Evolutionary conservation across 2,329 filamentous ascomycete species (phyloP).

Genomic region (Pseudohalonectria lignicola): DNA sequence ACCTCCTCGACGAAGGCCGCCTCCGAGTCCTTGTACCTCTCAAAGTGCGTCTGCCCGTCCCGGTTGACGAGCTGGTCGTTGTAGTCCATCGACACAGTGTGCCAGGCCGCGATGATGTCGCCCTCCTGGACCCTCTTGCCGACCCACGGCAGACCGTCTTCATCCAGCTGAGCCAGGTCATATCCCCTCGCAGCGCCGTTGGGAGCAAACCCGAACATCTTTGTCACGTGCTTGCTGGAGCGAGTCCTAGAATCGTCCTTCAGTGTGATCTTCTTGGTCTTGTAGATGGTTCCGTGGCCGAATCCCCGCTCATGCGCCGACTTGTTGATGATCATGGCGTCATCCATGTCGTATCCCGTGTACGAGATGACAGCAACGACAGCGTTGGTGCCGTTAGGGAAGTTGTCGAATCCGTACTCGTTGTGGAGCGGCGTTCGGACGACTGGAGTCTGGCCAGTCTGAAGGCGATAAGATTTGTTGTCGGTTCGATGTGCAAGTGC

Average conservation of each 20-base stretch:
- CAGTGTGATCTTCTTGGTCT: slow-evolving; percentile 84
- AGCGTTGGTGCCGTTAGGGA: slow-evolving; percentile 91
- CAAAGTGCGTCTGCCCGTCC: slow-evolving; percentile 74
- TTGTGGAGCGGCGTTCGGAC: slow-evolving; percentile 90
- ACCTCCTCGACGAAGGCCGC: slow-evolving; percentile 86
- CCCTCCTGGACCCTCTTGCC: slow-evolving; percentile 70
- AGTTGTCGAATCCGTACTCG: slow-evolving; percentile 94
- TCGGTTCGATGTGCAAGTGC: slow-evolving; percentile 80
- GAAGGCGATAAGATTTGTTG: slow-evolving; percentile 91
- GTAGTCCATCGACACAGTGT: slow-evolving; percentile 75
- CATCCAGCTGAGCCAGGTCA: slow-evolving; percentile 64
- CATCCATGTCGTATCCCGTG: slow-evolving; percentile 99
- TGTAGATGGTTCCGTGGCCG: slow-evolving; percentile 92
- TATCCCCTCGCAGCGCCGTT: slow-evolving; percentile 59
- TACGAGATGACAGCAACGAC: slow-evolving; percentile 97
- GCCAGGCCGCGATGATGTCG: slow-evolving; percentile 79
- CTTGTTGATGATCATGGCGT: slow-evolving; percentile 99
- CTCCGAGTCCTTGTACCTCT: slow-evolving; percentile 92
- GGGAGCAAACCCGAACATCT: slow-evolving; percentile 86
- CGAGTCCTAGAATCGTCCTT: slow-evolving; percentile 65
- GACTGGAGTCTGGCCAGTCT: slow-evolving; percentile 92
- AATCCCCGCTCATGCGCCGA: slow-evolving; percentile 93
- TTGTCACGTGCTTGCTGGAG: slow-evolving; percentile 58
- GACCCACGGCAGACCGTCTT: slow-evolving; percentile 76
- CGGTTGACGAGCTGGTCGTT: slow-evolving; percentile 71